Conservation (phyloP, 2,329 filamentous ascomycete genomes). For the Colletotrichum sp. region DNA sequence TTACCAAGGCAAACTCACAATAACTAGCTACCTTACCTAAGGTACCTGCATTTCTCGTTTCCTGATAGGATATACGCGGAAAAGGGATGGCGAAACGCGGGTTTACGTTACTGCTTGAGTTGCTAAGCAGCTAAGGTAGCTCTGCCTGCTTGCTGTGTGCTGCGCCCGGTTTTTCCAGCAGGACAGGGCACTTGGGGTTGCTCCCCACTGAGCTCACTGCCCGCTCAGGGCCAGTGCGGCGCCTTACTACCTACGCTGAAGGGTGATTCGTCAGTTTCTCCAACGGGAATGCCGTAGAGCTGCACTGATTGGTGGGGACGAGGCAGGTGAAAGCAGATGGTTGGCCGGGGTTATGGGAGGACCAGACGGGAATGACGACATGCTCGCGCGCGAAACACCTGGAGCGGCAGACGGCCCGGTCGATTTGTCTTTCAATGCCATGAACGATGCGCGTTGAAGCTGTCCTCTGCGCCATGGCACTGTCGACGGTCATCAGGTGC, state of each 20-base stretch:
- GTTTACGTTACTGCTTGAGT: background rate
- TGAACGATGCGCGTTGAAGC: background rate
- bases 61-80: conserved; percentile 10
- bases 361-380: conserved; percentile 5
- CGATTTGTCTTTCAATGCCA: background rate
- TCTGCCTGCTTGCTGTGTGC: background rate
- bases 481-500: background rate
- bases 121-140: background rate
- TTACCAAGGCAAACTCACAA: background rate
- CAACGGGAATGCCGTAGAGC: background rate
- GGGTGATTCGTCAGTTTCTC: background rate
- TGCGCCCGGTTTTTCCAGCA: conserved; percentile 13
- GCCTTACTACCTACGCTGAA: background rate
- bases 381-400: background rate
- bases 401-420: background rate
- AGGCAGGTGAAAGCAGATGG: background rate
- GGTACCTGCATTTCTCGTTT: background rate
- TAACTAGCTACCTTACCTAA: background rate
- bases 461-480: background rate
- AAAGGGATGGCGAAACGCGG: background rate
- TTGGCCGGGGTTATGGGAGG: background rate
- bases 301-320: background rate
- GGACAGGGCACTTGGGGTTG: background rate
- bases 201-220: background rate
- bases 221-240: background rate